phyloP scores from a whole-genome alignment of 257 asterid genomes.

The Vinca minor region DNA sequence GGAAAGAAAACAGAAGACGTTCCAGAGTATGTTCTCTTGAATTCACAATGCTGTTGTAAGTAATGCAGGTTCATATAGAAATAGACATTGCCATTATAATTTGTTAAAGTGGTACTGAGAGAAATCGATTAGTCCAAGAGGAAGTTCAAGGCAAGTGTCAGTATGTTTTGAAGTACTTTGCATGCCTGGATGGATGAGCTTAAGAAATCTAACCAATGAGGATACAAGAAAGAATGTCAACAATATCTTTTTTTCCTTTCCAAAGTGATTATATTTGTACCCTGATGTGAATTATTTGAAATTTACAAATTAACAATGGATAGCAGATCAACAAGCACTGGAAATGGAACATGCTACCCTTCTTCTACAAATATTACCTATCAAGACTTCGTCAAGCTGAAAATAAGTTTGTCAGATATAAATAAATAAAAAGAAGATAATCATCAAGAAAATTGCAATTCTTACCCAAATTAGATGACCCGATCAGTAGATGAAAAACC shows the following conservation, averaged over 20 bases:
- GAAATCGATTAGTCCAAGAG: neutral
- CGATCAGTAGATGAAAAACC: slow-evolving; percentile 93
- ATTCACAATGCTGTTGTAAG: neutral
- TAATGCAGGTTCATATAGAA: neutral
- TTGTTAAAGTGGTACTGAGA: neutral
- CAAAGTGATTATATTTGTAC: neutral
- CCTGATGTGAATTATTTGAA: neutral
- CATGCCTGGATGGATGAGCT: neutral
- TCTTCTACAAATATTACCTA: neutral
- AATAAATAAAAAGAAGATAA: neutral
- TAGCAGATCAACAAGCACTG: neutral
- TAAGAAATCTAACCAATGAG: neutral
- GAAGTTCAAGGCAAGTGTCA: neutral
- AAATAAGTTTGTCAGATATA: neutral
- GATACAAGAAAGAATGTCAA: neutral
- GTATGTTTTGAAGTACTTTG: neutral
- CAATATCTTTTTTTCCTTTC: neutral
- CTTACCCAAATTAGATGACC: slow-evolving; percentile 87
- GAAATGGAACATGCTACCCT: neutral
- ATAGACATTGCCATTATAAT: neutral
- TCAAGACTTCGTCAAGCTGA: neutral
- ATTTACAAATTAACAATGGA: no score
- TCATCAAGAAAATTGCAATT: neutral
- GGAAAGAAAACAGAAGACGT: neutral
- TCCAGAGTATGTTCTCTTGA: neutral